Percentiles rank a stretch among this genome's conserved stretches.
phyloP scores from a whole-genome alignment of 768 basidiomycete species.

The Tulasnella sp. region DNA sequence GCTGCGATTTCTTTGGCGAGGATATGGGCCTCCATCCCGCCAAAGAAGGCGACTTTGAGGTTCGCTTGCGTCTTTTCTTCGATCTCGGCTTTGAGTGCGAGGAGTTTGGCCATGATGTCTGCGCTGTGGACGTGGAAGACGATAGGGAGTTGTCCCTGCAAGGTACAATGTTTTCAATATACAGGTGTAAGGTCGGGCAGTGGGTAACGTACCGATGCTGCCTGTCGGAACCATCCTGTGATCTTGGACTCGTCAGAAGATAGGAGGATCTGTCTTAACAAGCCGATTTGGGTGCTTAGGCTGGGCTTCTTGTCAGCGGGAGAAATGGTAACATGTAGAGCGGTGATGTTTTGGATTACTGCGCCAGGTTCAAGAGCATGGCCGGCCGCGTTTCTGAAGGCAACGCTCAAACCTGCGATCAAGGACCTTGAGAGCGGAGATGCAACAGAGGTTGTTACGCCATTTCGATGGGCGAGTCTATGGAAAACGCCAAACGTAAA shows the following conservation, averaged over 20 bases:
- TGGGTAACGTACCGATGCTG: slow-evolving; percentile 32
- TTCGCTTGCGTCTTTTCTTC: slow-evolving; percentile 33
- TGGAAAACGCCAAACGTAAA: background rate
- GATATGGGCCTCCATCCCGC: slow-evolving; percentile 56
- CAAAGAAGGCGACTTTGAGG: slow-evolving; percentile 40
- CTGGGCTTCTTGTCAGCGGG: slow-evolving; percentile 33
- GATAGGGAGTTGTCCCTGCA: slow-evolving; percentile 43
- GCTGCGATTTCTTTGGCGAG: slow-evolving; percentile 60
- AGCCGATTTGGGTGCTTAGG: slow-evolving; percentile 71
- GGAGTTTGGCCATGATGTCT: slow-evolving; percentile 54
- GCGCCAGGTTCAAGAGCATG: slow-evolving; percentile 51
- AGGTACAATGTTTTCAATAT: slow-evolving; percentile 2
- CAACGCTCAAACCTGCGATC: slow-evolving; percentile 48
- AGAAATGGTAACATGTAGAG: slow-evolving; percentile 52
- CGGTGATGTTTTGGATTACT: slow-evolving; percentile 45
- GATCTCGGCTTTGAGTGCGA: slow-evolving; percentile 51
- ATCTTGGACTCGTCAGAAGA: slow-evolving; percentile 22
- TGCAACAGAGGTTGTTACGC: slow-evolving; percentile 57
- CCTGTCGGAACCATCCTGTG: slow-evolving; percentile 37
- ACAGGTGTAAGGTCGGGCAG: background rate
- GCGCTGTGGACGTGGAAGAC: slow-evolving; percentile 52
- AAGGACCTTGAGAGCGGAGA: slow-evolving; percentile 47
- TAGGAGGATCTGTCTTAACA: slow-evolving; percentile 53
- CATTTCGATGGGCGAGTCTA: slow-evolving; percentile 61
- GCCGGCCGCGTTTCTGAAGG: slow-evolving; percentile 45